Conservation (phyloP, 805 yeast species). For the Hagleromyces aurorensis region DNA sequence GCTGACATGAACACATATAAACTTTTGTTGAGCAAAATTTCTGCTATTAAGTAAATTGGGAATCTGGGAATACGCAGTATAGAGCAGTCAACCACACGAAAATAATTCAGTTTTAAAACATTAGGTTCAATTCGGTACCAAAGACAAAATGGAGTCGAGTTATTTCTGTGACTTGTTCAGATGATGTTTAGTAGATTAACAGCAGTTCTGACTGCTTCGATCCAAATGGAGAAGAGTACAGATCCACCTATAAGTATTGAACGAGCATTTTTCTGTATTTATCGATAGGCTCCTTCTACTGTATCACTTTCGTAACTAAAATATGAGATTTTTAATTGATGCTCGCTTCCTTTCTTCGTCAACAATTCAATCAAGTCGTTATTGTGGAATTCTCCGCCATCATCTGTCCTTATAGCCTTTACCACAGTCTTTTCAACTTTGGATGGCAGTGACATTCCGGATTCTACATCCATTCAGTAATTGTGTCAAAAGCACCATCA, state of each 20-base stretch:
- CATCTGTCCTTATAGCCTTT: no score
- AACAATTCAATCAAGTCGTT: conserved; percentile 1
- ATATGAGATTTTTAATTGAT: conserved; percentile 9
- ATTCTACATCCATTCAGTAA: no score
- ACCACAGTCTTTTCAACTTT: no score
- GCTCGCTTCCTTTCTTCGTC: conserved; percentile 4
- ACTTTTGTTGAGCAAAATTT: no score
- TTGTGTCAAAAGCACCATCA: no score
- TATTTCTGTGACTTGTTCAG: conserved; percentile 2
- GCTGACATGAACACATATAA: no score
- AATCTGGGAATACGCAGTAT: no score
- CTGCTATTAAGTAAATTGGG: no score
- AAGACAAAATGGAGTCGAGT: conserved; percentile 3
- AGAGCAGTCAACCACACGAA: no score
- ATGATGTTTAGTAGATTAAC: conserved; percentile 7
- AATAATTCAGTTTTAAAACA: no score
- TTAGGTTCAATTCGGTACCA: conserved; percentile 1
- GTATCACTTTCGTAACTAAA: conserved; percentile 13
- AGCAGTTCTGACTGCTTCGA: conserved; percentile 10
- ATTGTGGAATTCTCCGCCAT: no score
- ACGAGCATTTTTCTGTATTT: conserved; percentile 7
- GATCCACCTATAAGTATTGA: conserved; percentile 7
- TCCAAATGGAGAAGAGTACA: conserved; percentile 11
- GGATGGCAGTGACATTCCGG: no score
- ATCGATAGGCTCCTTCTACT: conserved; percentile 11